Evolutionary conservation across 2,329 filamentous ascomycete species (phyloP).

Genomic region (Tolypocladium album): DNA sequence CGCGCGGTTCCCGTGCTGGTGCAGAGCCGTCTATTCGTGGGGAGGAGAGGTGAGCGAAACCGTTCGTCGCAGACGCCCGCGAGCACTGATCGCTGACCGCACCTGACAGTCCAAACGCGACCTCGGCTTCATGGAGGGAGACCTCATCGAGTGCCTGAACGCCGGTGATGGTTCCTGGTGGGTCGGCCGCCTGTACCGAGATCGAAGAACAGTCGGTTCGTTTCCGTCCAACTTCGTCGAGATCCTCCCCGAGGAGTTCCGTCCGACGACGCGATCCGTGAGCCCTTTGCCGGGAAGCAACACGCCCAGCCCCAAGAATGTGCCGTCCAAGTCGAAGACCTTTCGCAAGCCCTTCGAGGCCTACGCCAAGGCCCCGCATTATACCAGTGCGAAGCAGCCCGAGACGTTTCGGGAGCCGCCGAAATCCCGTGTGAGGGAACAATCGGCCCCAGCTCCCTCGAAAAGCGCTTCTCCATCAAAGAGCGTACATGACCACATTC

Average conservation of each 20-base stretch:
- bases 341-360: constrained; percentile 59
- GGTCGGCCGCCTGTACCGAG: constrained; percentile 84
- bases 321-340: constrained; percentile 49
- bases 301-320: constrained; percentile 42
- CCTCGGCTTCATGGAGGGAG: constrained; percentile 92
- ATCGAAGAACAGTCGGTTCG: constrained; percentile 80
- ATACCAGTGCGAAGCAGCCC: constrained; percentile 51
- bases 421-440: constrained; percentile 11
- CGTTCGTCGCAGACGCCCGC: neutral
- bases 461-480: constrained; percentile 16
- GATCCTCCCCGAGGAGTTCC: constrained; percentile 74
- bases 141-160: constrained; percentile 95
- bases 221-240: constrained; percentile 98
- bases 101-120: constrained; percentile 69
- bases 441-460: constrained; percentile 16
- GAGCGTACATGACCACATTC: constrained; percentile 8
- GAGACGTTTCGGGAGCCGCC: constrained; percentile 41
- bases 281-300: constrained; percentile 49
- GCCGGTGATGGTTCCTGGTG: constrained; percentile 98
- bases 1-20: constrained; percentile 81
- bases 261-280: constrained; percentile 55
- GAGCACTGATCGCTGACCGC: constrained; percentile 10
- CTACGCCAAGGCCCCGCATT: constrained; percentile 55
- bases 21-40: constrained; percentile 85
- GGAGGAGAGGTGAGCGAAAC: constrained; percentile 58